Base-by-base conservation (phyloP, 192 early-diverging fungal genomes). In the Chytriomyces hyalinus region DNA sequence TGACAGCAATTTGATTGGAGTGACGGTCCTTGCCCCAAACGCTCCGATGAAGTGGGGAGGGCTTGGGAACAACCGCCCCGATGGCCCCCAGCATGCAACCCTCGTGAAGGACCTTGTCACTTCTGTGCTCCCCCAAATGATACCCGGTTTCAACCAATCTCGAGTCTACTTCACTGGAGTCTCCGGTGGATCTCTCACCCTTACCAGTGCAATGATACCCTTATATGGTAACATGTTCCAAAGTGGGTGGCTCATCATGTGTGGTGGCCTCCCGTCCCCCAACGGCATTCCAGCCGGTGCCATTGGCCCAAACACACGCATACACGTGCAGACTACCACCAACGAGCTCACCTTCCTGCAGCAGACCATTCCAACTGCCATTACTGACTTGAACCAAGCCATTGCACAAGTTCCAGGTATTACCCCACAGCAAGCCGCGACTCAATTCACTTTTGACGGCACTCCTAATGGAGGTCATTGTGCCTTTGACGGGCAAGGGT, bases 81-180 rank as follows among this genome's bases (percentile, higher is more conserved):
- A 70, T 9, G 80, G 75, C 64, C 80, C 80, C 5, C 44, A 45
- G 6, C 80, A 81, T 64, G 49, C 69, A 5, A 70, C 67, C n/a
- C 50, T 67, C 46, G 63, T 81, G 7, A 72, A 76, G 46, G 67
- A 75, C 47, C 61, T 81, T 6, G 70, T 81, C 63, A 49, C 57
- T 22, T 43, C 44, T 53, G 76, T 53, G 46, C 76, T 81, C 5
- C 80, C 80, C 7, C 48, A 78, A 45, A 49, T 73, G 48, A 49
- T 75, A 8, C 53, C 53, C 53, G 50, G 70, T 46, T 78, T 81
- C 57, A 70, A 81, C 71, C 26, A 15, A 24, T 49, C 22, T 45
- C 57, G 72, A 48, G 80, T 81, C 45, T 71, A 53, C 26, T 81
- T 81, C 66, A 81, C 80, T 28, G 80, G 80, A 48, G 80, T 81